Conservation (phyloP, 2,329 filamentous ascomycete species). For the Akanthomyces dipterigenus region DNA sequence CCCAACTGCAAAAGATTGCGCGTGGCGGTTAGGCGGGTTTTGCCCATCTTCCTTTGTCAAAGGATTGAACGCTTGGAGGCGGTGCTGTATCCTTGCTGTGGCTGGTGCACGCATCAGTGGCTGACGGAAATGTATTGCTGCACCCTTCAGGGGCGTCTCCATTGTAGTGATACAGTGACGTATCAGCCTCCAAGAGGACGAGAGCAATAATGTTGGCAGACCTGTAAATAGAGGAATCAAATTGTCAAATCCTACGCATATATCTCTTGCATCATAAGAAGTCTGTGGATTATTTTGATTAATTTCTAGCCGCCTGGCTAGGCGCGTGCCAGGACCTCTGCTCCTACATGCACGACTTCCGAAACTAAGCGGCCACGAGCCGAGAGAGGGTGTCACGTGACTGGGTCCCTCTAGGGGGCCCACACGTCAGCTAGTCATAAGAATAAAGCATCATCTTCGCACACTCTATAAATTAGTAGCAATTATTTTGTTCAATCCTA, state of each 20-base stretch:
- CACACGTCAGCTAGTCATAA: too few relatives aligned
- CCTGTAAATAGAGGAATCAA: background rate
- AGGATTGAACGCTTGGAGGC: background rate
- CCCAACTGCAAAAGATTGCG: conserved; percentile 19
- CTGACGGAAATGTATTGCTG: background rate
- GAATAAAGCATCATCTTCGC: too few relatives aligned
- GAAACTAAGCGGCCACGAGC: too few relatives aligned
- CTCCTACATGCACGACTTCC: too few relatives aligned
- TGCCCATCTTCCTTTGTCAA: background rate
- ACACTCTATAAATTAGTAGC: too few relatives aligned
- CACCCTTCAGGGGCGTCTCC: background rate
- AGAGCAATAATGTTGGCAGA: background rate
- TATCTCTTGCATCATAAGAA: too few relatives aligned
- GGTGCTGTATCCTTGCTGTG: background rate
- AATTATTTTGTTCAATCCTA: too few relatives aligned
- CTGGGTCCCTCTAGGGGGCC: too few relatives aligned
- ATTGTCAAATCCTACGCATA: background rate
- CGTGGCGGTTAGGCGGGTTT: background rate
- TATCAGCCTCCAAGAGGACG: background rate
- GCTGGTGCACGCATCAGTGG: background rate
- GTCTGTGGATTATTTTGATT: too few relatives aligned
- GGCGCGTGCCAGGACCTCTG: too few relatives aligned
- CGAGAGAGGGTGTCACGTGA: too few relatives aligned
- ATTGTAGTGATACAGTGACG: background rate
- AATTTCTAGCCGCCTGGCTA: background rate